Conservation (phyloP, 2,329 filamentous ascomycete genomes). For the Trichoderma atrobrunneum region DNA sequence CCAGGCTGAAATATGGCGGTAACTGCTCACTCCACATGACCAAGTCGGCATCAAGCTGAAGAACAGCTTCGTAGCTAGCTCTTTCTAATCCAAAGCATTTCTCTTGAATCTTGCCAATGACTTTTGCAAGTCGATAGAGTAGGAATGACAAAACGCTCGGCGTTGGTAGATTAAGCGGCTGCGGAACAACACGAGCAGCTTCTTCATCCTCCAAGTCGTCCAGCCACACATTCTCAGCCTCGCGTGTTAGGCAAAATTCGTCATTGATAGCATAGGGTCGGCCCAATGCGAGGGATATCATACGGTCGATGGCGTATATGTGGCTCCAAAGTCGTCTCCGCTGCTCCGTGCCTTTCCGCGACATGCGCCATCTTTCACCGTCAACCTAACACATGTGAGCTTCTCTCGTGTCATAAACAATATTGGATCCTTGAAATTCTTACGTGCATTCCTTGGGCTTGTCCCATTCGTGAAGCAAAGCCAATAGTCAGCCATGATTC, state of each 20-base stretch:
- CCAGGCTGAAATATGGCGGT: background rate
- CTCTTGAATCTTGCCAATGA: conserved; percentile 4
- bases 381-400: background rate
- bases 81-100: conserved; percentile 9
- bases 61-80: background rate
- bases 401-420: too few species aligned
- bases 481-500: conserved; percentile 5
- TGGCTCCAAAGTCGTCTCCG: conserved; percentile 7
- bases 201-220: conserved; percentile 2
- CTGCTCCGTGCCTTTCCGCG: background rate
- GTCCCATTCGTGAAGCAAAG: conserved; percentile 5
- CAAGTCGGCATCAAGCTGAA: conserved; percentile 4
- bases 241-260: background rate
- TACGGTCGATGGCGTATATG: conserved; percentile 1
- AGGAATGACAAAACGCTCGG: background rate
- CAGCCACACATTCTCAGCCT: conserved; percentile 8
- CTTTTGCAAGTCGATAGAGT: conserved; percentile 3
- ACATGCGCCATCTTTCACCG: conserved; percentile 3
- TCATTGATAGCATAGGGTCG: conserved; percentile 8
- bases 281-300: conserved; percentile 2
- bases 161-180: background rate
- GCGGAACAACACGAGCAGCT: background rate
- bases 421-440: background rate
- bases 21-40: background rate
- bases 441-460: conserved; percentile 15